Conservation (phyloP, 805 yeast genomes). For the Pichia nakasei region DNA sequence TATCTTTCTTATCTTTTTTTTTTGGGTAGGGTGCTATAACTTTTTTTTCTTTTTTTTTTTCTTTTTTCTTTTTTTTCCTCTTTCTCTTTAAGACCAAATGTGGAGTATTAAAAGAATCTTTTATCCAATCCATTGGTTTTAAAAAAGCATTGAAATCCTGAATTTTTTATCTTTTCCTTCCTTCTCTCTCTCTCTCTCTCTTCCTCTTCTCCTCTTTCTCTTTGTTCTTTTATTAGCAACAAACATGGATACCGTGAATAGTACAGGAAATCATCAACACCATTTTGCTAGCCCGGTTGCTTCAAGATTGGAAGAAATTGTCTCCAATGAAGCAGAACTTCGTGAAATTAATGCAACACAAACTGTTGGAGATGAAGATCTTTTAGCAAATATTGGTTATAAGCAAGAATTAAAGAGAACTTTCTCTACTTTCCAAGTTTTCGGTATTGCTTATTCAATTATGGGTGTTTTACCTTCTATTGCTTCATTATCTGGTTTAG, state of each 20-base stretch:
- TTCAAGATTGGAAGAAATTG: constrained; percentile 15
- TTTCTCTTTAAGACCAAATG: too few relatives aligned
- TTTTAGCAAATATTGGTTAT: constrained; percentile 54
- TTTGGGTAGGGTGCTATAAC: too few relatives aligned
- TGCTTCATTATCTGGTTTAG: constrained; percentile 44
- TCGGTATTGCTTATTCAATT: constrained; percentile 63
- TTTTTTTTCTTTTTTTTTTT: too few relatives aligned
- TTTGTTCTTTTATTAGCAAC: background rate
- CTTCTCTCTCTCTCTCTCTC: background rate
- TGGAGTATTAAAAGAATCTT: too few relatives aligned
- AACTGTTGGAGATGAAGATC: constrained; percentile 24
- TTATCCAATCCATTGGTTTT: too few relatives aligned
- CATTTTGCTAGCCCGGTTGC: constrained; percentile 11
- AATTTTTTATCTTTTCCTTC: background rate
- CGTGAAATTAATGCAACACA: constrained; percentile 23
- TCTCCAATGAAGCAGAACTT: constrained; percentile 18
- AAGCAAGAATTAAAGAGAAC: constrained; percentile 58
- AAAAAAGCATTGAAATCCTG: too few relatives aligned
- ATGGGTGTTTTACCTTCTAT: constrained; percentile 65
- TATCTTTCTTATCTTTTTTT: too few relatives aligned
- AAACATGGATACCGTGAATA: background rate
- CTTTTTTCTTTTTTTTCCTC: background rate
- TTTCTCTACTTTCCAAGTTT: constrained; percentile 53
- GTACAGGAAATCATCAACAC: constrained; percentile 5
- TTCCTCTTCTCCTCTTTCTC: background rate